phyloP scores from a whole-genome alignment of 2,329 filamentous ascomycete species.

The Aspergillus versicolor region DNA sequence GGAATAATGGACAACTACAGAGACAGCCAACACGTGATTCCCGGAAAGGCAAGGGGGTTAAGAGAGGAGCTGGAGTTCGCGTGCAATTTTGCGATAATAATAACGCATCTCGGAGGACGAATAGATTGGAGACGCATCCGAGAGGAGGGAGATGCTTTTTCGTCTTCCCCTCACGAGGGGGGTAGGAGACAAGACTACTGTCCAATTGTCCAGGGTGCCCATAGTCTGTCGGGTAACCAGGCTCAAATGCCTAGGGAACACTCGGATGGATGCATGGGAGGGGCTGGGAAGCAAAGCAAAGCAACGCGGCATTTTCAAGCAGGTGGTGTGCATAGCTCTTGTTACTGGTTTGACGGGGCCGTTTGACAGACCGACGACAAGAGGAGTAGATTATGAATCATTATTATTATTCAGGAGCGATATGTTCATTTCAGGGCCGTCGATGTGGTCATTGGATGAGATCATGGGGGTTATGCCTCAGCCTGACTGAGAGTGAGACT shows the following conservation, averaged over 20 bases:
- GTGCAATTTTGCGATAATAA: too few relatives aligned
- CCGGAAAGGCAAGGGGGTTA: too few relatives aligned
- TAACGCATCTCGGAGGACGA: background rate
- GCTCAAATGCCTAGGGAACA: background rate
- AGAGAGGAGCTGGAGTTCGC: too few relatives aligned
- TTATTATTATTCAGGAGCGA: background rate
- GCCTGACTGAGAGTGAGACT: background rate
- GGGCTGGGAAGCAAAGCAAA: background rate
- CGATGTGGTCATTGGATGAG: background rate
- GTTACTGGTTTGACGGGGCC: background rate
- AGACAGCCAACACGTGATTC: too few relatives aligned
- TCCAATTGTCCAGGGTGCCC: background rate
- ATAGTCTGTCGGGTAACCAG: too few relatives aligned
- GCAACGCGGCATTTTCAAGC: constrained; percentile 6
- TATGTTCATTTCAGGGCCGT: background rate
- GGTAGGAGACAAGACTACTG: background rate
- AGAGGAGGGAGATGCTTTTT: background rate
- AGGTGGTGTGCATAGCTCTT: background rate
- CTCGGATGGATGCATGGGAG: background rate
- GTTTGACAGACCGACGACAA: background rate
- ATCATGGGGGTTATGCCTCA: background rate
- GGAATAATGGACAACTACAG: too few relatives aligned
- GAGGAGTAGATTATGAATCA: too few relatives aligned
- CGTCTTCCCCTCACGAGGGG: background rate
- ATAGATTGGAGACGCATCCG: background rate